Percentiles rank a stretch among this genome's conserved stretches.
These are phyloP conservation scores for Hortiboletus rubellus DNA, from an alignment of 1,284 basidiomycete species.

Conservation along the genomic window DNA sequence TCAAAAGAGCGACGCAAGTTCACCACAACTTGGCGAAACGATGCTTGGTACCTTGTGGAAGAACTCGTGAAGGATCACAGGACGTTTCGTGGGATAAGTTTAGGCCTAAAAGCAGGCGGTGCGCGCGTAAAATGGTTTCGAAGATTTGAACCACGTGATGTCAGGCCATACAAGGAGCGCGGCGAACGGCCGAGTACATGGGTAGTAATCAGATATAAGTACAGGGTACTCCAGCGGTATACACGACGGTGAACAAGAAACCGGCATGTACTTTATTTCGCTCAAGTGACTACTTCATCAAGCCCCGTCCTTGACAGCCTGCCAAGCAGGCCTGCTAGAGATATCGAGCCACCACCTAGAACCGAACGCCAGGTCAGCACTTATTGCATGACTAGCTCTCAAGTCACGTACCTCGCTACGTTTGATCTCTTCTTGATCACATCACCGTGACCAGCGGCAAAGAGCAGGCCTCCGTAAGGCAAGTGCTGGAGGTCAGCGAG, in stretches of 20 bases:
- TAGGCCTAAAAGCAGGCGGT: background rate
- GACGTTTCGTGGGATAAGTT: background rate
- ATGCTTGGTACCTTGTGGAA: background rate
- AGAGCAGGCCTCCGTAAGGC: constrained; percentile 39
- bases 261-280: too few species aligned
- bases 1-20: background rate
- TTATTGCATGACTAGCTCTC: background rate
- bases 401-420: constrained; percentile 25
- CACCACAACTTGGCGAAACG: background rate
- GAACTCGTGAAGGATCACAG: background rate
- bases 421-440: constrained; percentile 23
- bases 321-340: constrained; percentile 25
- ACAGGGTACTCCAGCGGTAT: too few species aligned
- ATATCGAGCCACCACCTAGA: constrained; percentile 36
- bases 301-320: constrained; percentile 24
- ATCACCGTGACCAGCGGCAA: background rate
- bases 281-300: background rate
- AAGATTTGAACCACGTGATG: too few species aligned
- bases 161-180: too few species aligned
- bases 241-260: too few species aligned
- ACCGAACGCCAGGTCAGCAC: constrained; percentile 7
- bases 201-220: too few species aligned
- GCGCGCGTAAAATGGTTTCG: too few species aligned
- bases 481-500: constrained; percentile 57
- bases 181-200: too few species aligned